A percentile compares a stretch with the other conserved stretches of the same genome.
Evolutionary conservation across 805 yeast species (phyloP).

Genomic region (Candida schatavii): DNA sequence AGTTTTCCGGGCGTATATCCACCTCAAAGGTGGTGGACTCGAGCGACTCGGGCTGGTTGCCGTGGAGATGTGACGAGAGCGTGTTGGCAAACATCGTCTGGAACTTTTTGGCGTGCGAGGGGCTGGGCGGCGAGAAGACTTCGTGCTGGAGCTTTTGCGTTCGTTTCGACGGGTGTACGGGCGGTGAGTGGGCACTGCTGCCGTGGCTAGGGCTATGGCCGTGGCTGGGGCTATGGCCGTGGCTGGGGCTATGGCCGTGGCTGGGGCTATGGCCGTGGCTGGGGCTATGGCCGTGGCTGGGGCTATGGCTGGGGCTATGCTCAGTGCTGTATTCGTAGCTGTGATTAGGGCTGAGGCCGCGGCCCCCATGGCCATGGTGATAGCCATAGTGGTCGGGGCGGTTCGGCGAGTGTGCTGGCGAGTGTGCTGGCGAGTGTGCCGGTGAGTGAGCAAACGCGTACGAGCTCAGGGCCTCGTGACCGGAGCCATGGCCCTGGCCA

Average conservation of each 20-base stretch:
- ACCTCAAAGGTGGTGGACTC: constrained; percentile 1
- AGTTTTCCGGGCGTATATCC: constrained; percentile 1
- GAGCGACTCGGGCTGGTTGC: constrained; percentile 1
- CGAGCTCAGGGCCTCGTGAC: neutral
- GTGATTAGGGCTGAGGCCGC: too few species aligned
- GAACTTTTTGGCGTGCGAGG: neutral
- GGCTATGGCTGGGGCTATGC: too few species aligned
- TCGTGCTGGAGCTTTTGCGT: constrained; percentile 10
- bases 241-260: too few species aligned
- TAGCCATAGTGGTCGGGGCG: neutral
- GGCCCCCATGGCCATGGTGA: too few species aligned
- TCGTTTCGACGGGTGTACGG: constrained; percentile 1
- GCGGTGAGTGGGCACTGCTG: neutral
- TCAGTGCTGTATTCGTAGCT: too few species aligned
- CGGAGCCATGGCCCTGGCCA: neutral
- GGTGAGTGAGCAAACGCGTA: too few species aligned
- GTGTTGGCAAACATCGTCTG: neutral
- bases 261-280: too few species aligned
- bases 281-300: too few species aligned
- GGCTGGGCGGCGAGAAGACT: neutral
- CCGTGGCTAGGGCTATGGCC: constrained; percentile 1
- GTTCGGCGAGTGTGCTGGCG: neutral
- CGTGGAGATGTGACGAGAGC: constrained; percentile 1
- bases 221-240: constrained; percentile 4
- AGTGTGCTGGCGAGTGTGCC: neutral